Evolutionary conservation across 2,329 filamentous ascomycete genomes (phyloP).

Genomic region (Pestalotiopsis sp.): DNA sequence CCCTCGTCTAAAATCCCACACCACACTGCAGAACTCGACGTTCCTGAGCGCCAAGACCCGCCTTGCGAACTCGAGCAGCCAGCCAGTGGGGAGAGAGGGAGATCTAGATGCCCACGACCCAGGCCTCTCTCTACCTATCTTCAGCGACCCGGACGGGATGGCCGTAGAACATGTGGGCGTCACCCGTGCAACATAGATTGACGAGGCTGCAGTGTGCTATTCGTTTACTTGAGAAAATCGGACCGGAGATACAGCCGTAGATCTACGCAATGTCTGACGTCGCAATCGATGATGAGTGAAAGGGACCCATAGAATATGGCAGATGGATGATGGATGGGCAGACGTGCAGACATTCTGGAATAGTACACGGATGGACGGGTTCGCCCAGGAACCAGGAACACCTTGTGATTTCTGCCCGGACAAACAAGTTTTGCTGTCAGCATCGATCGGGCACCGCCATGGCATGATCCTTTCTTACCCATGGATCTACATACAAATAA

Average conservation of each 20-base stretch:
- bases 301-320: neutral
- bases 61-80: neutral
- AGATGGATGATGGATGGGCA: neutral
- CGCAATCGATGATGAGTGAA: neutral
- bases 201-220: neutral
- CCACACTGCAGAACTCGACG: neutral
- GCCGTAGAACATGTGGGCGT: neutral
- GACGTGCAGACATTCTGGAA: neutral
- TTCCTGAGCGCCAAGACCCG: slow-evolving; percentile 9
- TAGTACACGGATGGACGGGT: neutral
- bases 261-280: neutral
- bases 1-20: neutral
- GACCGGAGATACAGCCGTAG: neutral
- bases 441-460: neutral
- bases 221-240: neutral
- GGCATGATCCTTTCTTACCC: neutral
- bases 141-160: neutral
- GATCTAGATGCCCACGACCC: neutral
- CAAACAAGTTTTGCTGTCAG: neutral
- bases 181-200: neutral
- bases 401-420: neutral
- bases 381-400: neutral
- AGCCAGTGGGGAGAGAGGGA: neutral
- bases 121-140: neutral
- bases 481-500: neutral